phyloP scores from a whole-genome alignment of 1,284 basidiomycete genomes.

The Malassezia arunalokei region DNA sequence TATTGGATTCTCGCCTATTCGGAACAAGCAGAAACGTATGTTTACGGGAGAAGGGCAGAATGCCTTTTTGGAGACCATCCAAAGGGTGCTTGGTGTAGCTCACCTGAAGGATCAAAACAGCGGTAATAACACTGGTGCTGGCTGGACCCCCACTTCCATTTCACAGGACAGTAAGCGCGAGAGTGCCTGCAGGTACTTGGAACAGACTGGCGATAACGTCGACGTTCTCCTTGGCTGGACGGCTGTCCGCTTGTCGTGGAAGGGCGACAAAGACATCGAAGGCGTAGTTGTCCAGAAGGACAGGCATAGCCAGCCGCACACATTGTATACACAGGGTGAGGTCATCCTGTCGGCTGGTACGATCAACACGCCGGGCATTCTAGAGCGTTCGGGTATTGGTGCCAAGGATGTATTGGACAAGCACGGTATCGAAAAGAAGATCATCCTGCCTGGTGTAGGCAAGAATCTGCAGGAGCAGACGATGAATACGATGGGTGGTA shows the following conservation, averaged over 20 bases:
- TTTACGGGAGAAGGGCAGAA: slow-evolving; percentile 54
- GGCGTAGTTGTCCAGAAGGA: slow-evolving; percentile 28
- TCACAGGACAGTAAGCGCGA: slow-evolving; percentile 42
- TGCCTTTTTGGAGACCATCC: slow-evolving; percentile 52
- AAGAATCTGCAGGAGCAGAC: slow-evolving; percentile 48
- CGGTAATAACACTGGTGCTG: slow-evolving; percentile 54
- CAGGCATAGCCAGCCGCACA: slow-evolving; percentile 23
- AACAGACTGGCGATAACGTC: slow-evolving; percentile 55
- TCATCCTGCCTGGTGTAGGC: slow-evolving; percentile 46
- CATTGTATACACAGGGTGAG: slow-evolving; percentile 43
- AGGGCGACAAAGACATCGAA: slow-evolving; percentile 8
- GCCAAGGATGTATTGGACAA: slow-evolving; percentile 34
- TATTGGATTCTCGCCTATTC: slow-evolving; percentile 47
- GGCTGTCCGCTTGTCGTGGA: slow-evolving; percentile 39
- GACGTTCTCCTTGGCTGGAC: slow-evolving; percentile 49
- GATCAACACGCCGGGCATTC: slow-evolving; percentile 48
- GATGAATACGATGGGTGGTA: slow-evolving; percentile 36
- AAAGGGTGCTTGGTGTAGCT: slow-evolving; percentile 50
- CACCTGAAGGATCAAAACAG: slow-evolving; percentile 53
- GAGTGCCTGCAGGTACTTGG: slow-evolving; percentile 49
- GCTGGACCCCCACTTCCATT: slow-evolving; percentile 50
- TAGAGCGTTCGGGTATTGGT: slow-evolving; percentile 49
- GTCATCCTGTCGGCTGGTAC: slow-evolving; percentile 49
- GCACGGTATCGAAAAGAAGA: slow-evolving; percentile 35
- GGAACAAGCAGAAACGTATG: slow-evolving; percentile 48